Percentiles rank a stretch among this genome's conserved stretches.
Conservation (phyloP, 140 eudicot species). For the Ambrosia hybrid region DNA sequence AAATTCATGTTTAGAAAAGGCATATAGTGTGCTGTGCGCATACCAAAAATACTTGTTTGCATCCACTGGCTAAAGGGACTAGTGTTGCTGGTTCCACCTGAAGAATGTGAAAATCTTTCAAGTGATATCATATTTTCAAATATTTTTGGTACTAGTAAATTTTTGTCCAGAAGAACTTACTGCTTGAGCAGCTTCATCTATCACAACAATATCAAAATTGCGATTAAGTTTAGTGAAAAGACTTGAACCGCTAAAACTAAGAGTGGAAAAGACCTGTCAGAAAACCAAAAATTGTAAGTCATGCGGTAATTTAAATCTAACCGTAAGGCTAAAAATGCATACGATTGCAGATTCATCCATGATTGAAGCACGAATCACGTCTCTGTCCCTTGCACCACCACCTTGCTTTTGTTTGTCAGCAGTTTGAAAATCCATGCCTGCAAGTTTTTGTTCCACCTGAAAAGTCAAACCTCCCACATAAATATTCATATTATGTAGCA, state of each 20-base stretch:
- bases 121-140: slow-evolving; percentile 9
- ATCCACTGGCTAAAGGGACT: slow-evolving; percentile 92
- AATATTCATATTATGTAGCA: neutral
- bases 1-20: slow-evolving; percentile 9
- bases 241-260: slow-evolving; percentile 92
- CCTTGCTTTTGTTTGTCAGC: slow-evolving; percentile 91
- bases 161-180: slow-evolving; percentile 45
- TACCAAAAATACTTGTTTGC: slow-evolving; percentile 98
- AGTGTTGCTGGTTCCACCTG: slow-evolving; percentile 96
- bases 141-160: neutral
- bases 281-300: slow-evolving; percentile 15
- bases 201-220: slow-evolving; percentile 84
- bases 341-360: slow-evolving; percentile 97
- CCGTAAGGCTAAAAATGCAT: slow-evolving; percentile 37
- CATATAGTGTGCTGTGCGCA: slow-evolving; percentile 2
- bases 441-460: slow-evolving; percentile 87
- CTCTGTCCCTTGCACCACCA: slow-evolving; percentile 69
- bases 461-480: slow-evolving; percentile 26
- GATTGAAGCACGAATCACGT: slow-evolving; percentile 79
- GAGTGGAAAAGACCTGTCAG: slow-evolving; percentile 94
- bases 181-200: slow-evolving; percentile 99
- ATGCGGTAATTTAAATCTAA: neutral
- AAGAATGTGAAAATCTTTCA: neutral
- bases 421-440: slow-evolving; percentile 76
- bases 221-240: slow-evolving; percentile 76